Evolutionary conservation across 441 rosid genomes (phyloP).

Genomic region (Eruca vesicaria): DNA sequence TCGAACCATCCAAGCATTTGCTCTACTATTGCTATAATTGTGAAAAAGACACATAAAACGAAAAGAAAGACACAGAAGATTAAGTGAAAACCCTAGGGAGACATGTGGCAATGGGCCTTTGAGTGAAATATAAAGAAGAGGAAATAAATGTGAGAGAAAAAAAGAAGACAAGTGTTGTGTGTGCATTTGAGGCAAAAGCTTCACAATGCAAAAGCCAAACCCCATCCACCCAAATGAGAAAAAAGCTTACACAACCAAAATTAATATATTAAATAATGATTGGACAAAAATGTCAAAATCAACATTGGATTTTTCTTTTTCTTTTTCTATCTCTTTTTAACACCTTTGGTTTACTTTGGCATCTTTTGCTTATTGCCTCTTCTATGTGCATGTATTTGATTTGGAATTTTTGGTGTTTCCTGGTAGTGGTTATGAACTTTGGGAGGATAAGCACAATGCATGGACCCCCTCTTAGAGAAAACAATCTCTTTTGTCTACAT

Average conservation of each 20-base stretch:
- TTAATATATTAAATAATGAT: conserved; percentile 22
- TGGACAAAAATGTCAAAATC: conserved; percentile 36
- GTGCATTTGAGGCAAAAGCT: conserved; percentile 32
- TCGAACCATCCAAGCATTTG: background rate
- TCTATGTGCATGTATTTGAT: conserved; percentile 28
- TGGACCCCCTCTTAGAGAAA: conserved; percentile 32
- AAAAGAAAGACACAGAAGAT: conserved; percentile 10
- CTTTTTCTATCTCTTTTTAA: background rate
- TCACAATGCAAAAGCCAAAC: conserved; percentile 18
- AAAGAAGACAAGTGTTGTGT: conserved; percentile 37
- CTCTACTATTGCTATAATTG: background rate
- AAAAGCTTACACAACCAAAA: conserved; percentile 25
- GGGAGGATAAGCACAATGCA: conserved; percentile 15
- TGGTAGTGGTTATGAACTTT: conserved; percentile 31
- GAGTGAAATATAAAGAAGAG: conserved; percentile 8
- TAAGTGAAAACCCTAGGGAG: conserved; percentile 27
- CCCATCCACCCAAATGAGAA: conserved; percentile 30
- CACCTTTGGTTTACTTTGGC: conserved; percentile 25
- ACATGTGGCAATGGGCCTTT: conserved; percentile 34
- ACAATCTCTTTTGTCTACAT: conserved; percentile 32
- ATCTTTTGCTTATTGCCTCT: conserved; percentile 15
- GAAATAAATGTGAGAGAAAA: conserved; percentile 27
- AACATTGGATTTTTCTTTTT: conserved; percentile 3
- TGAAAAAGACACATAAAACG: background rate
- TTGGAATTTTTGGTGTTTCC: conserved; percentile 27